Evolutionary conservation across 129 eudicot genomes (phyloP).

Genomic region (Helianthus tuberosus): DNA sequence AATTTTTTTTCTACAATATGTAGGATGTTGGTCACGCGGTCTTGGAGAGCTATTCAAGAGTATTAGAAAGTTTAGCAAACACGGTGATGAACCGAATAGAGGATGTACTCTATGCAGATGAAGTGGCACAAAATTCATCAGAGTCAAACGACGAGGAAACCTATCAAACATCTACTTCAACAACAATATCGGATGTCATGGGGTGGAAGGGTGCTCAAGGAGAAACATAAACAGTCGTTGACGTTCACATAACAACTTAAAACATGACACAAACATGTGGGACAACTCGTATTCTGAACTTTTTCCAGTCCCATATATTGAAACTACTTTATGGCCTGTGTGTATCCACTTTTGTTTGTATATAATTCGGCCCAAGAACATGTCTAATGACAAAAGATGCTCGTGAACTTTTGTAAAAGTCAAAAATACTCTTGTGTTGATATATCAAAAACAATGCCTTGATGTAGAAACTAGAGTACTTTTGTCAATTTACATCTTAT

Average conservation of each 20-base stretch:
- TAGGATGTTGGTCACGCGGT: conserved; percentile 44
- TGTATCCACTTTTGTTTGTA: neutral
- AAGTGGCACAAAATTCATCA: conserved; percentile 44
- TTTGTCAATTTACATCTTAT: neutral
- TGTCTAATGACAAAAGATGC: neutral
- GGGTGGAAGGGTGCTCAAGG: conserved; percentile 58
- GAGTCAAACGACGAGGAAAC: conserved; percentile 15
- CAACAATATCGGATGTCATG: conserved; percentile 65
- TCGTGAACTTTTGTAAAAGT: neutral
- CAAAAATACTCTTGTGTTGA: neutral
- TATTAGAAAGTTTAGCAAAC: conserved; percentile 43
- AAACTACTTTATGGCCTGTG: neutral
- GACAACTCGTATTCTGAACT: neutral
- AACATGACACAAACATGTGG: neutral
- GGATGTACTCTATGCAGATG: conserved; percentile 74
- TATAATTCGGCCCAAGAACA: neutral
- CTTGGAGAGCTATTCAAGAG: conserved; percentile 46
- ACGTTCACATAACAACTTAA: conserved; percentile 7
- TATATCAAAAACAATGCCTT: neutral
- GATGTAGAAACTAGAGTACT: neutral
- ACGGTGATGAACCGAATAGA: conserved; percentile 52
- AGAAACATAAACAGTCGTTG: conserved; percentile 26
- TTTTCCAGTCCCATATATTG: neutral
- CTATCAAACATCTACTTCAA: conserved; percentile 43
- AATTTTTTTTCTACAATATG: neutral